A percentile compares a stretch with the other conserved stretches of the same genome.
phyloP scores from a whole-genome alignment of 1,284 basidiomycete genomes.

The Fistulinella cinereoalba region DNA sequence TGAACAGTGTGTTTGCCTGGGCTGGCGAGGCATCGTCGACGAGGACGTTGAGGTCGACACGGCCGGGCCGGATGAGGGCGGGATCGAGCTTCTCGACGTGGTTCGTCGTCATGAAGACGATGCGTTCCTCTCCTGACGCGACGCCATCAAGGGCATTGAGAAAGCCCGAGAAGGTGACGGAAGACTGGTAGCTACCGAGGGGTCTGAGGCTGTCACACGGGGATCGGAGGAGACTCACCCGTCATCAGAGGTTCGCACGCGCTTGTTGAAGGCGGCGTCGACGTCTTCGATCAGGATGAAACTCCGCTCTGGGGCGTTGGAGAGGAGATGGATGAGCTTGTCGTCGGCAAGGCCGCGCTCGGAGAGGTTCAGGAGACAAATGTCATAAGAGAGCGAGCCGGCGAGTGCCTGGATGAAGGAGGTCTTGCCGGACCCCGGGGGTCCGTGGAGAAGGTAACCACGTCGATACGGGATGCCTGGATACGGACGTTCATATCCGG shows the following conservation, averaged over 20 bases:
- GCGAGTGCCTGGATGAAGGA: conserved; percentile 98
- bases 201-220: conserved; percentile 10
- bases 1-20: conserved; percentile 81
- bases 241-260: conserved; percentile 85
- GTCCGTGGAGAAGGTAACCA: conserved; percentile 93
- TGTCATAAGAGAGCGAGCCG: conserved; percentile 90
- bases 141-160: conserved; percentile 98
- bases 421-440: conserved; percentile 97
- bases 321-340: conserved; percentile 91
- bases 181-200: conserved; percentile 76
- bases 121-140: conserved; percentile 94
- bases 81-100: conserved; percentile 83
- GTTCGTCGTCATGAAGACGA: conserved; percentile 99
- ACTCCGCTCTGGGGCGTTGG: conserved; percentile 90
- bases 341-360: conserved; percentile 97
- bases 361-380: conserved; percentile 94
- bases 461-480: conserved; percentile 95
- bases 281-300: conserved; percentile 96
- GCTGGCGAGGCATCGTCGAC: conserved; percentile 85
- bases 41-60: conserved; percentile 85
- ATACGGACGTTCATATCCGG: conserved; percentile 8
- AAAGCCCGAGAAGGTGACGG: conserved; percentile 96
- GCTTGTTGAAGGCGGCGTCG: conserved; percentile 95
- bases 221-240: conserved; percentile 53
- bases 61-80: conserved; percentile 91